Evolutionary conservation across 495 filamentous ascomycete genomes (phyloP).

Genomic region (Penicillium pancosmium): DNA sequence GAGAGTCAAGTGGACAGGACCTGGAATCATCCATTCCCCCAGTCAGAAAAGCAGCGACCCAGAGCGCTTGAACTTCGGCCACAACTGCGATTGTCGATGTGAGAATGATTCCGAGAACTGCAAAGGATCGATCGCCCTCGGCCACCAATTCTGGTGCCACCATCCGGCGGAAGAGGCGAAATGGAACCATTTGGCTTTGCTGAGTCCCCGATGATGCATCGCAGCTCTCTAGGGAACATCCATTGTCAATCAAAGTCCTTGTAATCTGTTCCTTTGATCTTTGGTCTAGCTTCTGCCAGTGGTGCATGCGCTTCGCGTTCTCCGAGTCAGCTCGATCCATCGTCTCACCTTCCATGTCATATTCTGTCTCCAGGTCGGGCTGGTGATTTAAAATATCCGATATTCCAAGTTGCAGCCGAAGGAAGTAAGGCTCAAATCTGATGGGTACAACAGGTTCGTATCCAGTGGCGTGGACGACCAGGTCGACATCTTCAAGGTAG

Average conservation of each 20-base stretch:
- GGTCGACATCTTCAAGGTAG: conserved; percentile 44
- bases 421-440: conserved; percentile 41
- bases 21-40: conserved; percentile 18
- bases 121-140: conserved; percentile 61
- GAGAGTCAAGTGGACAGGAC: not conserved
- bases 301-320: not conserved
- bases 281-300: conserved; percentile 27
- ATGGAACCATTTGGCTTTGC: conserved; percentile 25
- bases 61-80: conserved; percentile 67
- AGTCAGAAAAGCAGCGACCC: conserved; percentile 62
- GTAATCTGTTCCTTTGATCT: conserved; percentile 11
- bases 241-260: conserved; percentile 10
- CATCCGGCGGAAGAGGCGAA: conserved; percentile 64
- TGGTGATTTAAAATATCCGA: conserved; percentile 3
- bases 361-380: not conserved
- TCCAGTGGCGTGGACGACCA: conserved; percentile 51
- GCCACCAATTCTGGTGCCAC: conserved; percentile 46
- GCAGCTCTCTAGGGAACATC: conserved; percentile 13
- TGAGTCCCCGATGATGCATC: conserved; percentile 16
- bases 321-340: conserved; percentile 3
- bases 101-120: conserved; percentile 58
- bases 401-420: conserved; percentile 28
- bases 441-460: conserved; percentile 62
- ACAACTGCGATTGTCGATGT: conserved; percentile 58
- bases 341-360: not conserved